Conservation (phyloP, 139 green algal genomes). For the Edaphochlamys debaryana region DNA sequence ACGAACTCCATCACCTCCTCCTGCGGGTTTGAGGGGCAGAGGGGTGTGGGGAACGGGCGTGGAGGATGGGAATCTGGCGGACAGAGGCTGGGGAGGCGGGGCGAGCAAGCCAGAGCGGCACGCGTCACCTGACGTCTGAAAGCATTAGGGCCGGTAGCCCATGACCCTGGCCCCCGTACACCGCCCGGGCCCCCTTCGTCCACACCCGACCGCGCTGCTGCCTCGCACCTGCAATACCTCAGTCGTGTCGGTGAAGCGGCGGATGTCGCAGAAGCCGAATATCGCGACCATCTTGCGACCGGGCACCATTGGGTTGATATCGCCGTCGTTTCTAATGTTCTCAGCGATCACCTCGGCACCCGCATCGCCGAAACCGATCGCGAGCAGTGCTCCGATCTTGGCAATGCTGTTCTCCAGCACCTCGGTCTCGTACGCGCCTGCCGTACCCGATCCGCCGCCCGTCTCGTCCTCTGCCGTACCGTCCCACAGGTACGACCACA, state of each 20-base stretch:
- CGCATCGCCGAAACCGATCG: constrained; percentile 95
- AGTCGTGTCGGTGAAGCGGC: constrained; percentile 94
- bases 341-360: constrained; percentile 91
- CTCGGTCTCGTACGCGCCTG: constrained; percentile 79
- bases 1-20: constrained; percentile 98
- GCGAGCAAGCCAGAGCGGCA: too few relatives aligned
- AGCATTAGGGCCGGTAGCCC: too few relatives aligned
- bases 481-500: constrained; percentile 56
- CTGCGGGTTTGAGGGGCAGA: constrained; percentile 46
- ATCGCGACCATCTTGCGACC: constrained; percentile 79
- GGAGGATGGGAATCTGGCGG: constrained; percentile 4
- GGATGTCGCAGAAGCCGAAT: constrained; percentile 99
- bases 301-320: constrained; percentile 95
- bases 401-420: constrained; percentile 90
- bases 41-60: constrained; percentile 5
- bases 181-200: too few relatives aligned
- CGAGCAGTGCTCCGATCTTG: constrained; percentile 92
- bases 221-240: constrained; percentile 82
- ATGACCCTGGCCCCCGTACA: too few relatives aligned
- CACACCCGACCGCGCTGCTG: too few relatives aligned
- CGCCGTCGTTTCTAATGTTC: constrained; percentile 92
- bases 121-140: too few relatives aligned
- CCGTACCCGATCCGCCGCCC: not conserved
- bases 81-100: not conserved
- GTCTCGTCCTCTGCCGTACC: constrained; percentile 22